Base-by-base conservation (phyloP, 2,329 filamentous ascomycete genomes). In the Monosporascus sp. region DNA sequence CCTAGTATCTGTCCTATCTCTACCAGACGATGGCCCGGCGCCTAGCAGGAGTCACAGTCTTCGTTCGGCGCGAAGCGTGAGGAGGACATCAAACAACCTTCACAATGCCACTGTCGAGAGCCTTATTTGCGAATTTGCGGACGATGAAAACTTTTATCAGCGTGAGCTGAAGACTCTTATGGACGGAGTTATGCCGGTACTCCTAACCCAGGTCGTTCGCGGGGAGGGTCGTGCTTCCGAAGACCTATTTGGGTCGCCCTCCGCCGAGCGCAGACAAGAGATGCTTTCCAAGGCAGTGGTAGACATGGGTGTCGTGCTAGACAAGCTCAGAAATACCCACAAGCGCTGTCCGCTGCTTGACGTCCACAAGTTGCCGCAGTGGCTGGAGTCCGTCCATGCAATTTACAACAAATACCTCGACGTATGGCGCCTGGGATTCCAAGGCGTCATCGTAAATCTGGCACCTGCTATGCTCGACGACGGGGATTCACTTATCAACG, bases 401-500 rank as follows among this genome's bases (percentile, higher is more conserved):
- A 81, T 93, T 9, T 99, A 99, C 68, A 79, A 85, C 56, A 86
- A 90, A 64, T 99, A 97, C 68, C 79, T 97, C 34, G 84, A 85
- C 65, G 86, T 88, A 7, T 99, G 94, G 94, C 83, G 91, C 31
- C 80, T 97, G 48, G 94, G 94, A 1, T 99, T 97, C 70, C 89
- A 96, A 64, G 92, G 96, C 67, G 84, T 99, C 20, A 85, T 97
- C 49, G 90, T 99, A 62, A 97, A 96, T 66, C 83, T 97, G 36
- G 91, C 91, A 1, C 89, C 91, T 7, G 82, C 84, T 5, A 72
- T 73, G 2, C 64, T 70, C 2, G 83, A 86, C 36, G 83, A 87
- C 48, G 78, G 84, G 40, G 79, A 85, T 58, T 84, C 82, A 2
- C 71, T 85, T 2, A 66, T 86, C 50, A 77, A 82, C 56, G 82